Conservation (phyloP, 2,329 filamentous ascomycete species). For the Aspergillus eucalypticola region DNA sequence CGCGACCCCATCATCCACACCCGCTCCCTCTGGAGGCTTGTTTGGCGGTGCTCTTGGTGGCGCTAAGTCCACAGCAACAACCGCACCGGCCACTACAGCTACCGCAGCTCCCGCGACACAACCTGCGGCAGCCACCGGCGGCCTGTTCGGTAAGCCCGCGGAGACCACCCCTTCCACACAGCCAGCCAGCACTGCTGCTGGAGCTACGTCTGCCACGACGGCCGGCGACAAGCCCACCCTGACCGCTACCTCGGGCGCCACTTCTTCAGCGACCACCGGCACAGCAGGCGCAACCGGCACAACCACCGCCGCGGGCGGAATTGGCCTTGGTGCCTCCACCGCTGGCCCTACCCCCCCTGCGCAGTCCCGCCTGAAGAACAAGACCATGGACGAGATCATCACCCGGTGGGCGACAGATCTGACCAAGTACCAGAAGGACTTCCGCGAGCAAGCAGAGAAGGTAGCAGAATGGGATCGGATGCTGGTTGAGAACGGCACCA, state of each 20-base stretch:
- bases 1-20: slow-evolving; percentile 32
- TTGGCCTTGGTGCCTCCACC: slow-evolving; percentile 68
- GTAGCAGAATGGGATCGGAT: slow-evolving; percentile 90
- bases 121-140: slow-evolving; percentile 21
- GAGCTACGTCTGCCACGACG: slow-evolving; percentile 22
- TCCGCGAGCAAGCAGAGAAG: slow-evolving; percentile 83
- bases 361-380: slow-evolving; percentile 90
- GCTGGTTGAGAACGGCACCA: slow-evolving; percentile 89
- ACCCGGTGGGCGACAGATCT: slow-evolving; percentile 95
- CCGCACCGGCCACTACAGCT: background rate
- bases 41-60: slow-evolving; percentile 31
- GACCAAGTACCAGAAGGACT: slow-evolving; percentile 94
- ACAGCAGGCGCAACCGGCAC: slow-evolving; percentile 39
- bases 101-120: slow-evolving; percentile 24
- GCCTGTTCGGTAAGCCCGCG: slow-evolving; percentile 30
- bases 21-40: slow-evolving; percentile 28
- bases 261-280: slow-evolving; percentile 30
- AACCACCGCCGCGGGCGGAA: slow-evolving; percentile 32
- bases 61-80: slow-evolving; percentile 28
- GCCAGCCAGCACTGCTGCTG: slow-evolving; percentile 20
- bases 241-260: slow-evolving; percentile 33
- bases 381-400: slow-evolving; percentile 98
- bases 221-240: slow-evolving; percentile 26
- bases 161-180: slow-evolving; percentile 27
- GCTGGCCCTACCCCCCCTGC: slow-evolving; percentile 75